Evolutionary conservation across 1,284 basidiomycete genomes (phyloP), one percentile per base, ranked within the genome.

Genomic region (Tilletia caries): DNA sequence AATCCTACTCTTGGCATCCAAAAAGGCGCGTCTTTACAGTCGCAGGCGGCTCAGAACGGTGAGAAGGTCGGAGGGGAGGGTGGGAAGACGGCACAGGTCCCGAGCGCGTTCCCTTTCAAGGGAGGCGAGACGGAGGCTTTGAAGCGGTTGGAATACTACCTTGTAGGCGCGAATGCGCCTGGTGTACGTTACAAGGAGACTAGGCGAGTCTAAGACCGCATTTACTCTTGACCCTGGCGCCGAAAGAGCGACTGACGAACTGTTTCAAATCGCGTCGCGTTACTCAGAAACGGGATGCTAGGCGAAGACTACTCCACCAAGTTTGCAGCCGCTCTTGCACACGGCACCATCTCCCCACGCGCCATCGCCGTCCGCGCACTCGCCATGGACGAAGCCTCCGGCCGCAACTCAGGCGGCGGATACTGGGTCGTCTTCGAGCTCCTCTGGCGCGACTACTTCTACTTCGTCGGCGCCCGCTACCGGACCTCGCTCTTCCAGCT

Each of bases 391-490:
- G 37, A 32, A 71, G 71, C 5, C 37, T 27, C 52, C 23, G 29
- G 67, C 18, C 5, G 43, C 64, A 73, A 75, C 18, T 71, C 67
- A 3, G 79, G 70, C 13, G 72, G 77, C 10, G 77, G 77, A 12
- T 79, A 79, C 68, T 79, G 78, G 78, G 76, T 80, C 69, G 48
- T 78, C 18, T 80, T 80, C 41, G 79, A 80, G 62, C 73, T 80
- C 0, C 72, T 80, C 2, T 80, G 79, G 79, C 68, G 78, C 15
- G 79, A 80, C 68, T 80, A 79, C 72, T 92, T 33, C 89, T 77
- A 71, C 69, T 78, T 71, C 68, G 77, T 80, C 50, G 75, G 73
- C 0, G 67, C 69, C 46, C 79, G 79, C 66, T 80, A 77, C 34
- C 76, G 76, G 2, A 71, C 68, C 3, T 67, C 73, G 50, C 73